Percentiles rank a stretch among this genome's conserved stretches.
Evolutionary conservation across 2,329 filamentous ascomycete genomes (phyloP).

Genomic region (Ascochyta rabiei): DNA sequence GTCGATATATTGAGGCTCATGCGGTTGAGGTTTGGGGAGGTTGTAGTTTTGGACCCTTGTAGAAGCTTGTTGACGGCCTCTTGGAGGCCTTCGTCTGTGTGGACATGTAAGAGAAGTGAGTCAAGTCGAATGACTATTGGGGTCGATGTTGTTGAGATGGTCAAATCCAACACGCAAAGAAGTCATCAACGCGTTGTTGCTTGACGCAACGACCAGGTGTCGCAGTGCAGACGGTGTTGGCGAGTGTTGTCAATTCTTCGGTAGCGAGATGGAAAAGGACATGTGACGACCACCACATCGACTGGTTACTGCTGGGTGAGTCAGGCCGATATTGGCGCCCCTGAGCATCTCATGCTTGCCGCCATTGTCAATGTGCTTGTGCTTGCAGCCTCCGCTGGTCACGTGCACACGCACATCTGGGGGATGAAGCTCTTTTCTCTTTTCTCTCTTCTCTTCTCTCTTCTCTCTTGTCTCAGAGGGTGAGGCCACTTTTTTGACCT

Average conservation of each 20-base stretch:
- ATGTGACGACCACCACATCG: too few species aligned
- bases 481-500: slow-evolving; percentile 31
- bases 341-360: not conserved
- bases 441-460: too few species aligned
- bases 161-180: too few species aligned
- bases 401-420: not conserved
- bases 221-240: not conserved
- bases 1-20: not conserved
- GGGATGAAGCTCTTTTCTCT: not conserved
- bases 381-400: not conserved
- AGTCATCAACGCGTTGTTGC: not conserved
- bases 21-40: not conserved
- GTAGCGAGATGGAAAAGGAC: not conserved
- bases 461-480: slow-evolving; percentile 28
- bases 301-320: not conserved
- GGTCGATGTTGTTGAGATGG: not conserved
- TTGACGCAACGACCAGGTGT: not conserved
- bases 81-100: not conserved
- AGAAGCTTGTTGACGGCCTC: not conserved
- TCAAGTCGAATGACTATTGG: not conserved
- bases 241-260: not conserved
- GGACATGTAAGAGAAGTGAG: not conserved
- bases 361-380: not conserved
- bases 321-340: not conserved
- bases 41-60: not conserved